Conservation (phyloP, 2,329 filamentous ascomycete genomes). For the Camillea tinctor region DNA sequence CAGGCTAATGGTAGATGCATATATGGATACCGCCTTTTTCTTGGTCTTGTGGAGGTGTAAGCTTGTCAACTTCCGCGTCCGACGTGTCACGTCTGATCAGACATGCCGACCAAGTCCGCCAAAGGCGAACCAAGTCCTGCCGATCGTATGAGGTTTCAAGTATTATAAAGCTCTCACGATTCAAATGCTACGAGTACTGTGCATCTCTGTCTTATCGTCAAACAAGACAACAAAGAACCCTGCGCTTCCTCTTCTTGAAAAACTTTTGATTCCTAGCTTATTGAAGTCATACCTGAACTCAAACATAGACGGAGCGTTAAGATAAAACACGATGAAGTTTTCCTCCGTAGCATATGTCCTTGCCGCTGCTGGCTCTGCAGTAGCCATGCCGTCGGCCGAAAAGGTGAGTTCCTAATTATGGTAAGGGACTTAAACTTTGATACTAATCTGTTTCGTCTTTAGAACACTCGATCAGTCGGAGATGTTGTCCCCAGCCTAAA, state of each 20-base stretch:
- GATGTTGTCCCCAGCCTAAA: slow-evolving; percentile 14
- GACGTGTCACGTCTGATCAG: not conserved
- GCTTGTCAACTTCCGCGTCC: not conserved
- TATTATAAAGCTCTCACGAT: not conserved
- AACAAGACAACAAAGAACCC: not conserved
- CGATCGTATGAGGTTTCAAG: not conserved
- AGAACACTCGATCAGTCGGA: slow-evolving; percentile 11
- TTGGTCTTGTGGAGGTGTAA: not conserved
- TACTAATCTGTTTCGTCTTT: not conserved
- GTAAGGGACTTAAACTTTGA: not conserved
- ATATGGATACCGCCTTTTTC: not conserved
- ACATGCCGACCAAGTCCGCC: not conserved
- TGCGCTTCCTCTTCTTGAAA: not conserved
- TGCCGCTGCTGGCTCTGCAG: slow-evolving; percentile 3
- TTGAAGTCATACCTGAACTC: not conserved
- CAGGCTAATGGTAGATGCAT: not conserved
- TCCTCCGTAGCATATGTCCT: slow-evolving; percentile 7
- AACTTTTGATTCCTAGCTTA: not conserved
- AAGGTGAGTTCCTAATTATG: slow-evolving; percentile 6
- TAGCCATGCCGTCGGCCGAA: slow-evolving; percentile 11
- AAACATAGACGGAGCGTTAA: not conserved
- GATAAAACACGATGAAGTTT: slow-evolving; percentile 13
- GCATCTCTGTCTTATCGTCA: not conserved
- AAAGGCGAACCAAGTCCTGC: not conserved
- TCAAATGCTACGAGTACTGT: not conserved